Percentiles rank a stretch among this genome's conserved stretches.
Evolutionary conservation across 2,329 filamentous ascomycete species (phyloP).

Genomic region (Fusarium palustre): DNA sequence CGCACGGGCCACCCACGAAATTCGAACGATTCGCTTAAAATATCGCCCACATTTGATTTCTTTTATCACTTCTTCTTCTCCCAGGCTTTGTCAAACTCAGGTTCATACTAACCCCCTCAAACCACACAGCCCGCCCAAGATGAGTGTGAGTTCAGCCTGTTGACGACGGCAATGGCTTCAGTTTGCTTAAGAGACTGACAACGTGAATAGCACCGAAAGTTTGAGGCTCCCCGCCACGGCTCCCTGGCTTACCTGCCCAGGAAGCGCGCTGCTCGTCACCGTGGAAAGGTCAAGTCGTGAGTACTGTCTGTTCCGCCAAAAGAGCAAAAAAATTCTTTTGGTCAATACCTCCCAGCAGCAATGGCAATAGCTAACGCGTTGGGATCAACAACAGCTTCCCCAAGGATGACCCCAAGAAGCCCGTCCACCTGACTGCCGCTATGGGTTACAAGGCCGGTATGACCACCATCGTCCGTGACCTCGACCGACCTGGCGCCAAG

Average conservation of each 20-base stretch:
- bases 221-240: conserved; percentile 93
- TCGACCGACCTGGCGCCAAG: conserved; percentile 99
- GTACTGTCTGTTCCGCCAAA: conserved; percentile 51
- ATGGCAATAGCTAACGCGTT: conserved; percentile 46
- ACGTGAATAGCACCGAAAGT: conserved; percentile 65
- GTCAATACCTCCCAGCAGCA: background rate
- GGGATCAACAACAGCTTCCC: conserved; percentile 78
- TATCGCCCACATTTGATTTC: conserved; percentile 54
- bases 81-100: conserved; percentile 51
- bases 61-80: conserved; percentile 50
- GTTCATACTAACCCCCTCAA: conserved; percentile 54
- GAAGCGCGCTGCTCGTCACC: conserved; percentile 93
- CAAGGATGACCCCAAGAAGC: conserved; percentile 99
- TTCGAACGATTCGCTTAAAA: conserved; percentile 54
- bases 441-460: conserved; percentile 99
- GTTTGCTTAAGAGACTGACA: conserved; percentile 33
- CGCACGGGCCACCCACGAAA: conserved; percentile 45
- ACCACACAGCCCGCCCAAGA: conserved; percentile 55
- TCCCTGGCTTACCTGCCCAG: conserved; percentile 87
- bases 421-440: conserved; percentile 95
- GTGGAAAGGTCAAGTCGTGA: conserved; percentile 99
- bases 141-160: conserved; percentile 54
- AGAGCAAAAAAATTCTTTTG: conserved; percentile 1
- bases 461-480: conserved; percentile 99
- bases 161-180: conserved; percentile 47